A percentile compares a stretch with the other conserved stretches of the same genome.
These are phyloP conservation scores for Trebouxia sp. DNA, from an alignment of 139 green algal genomes.

Conservation along the genomic window DNA sequence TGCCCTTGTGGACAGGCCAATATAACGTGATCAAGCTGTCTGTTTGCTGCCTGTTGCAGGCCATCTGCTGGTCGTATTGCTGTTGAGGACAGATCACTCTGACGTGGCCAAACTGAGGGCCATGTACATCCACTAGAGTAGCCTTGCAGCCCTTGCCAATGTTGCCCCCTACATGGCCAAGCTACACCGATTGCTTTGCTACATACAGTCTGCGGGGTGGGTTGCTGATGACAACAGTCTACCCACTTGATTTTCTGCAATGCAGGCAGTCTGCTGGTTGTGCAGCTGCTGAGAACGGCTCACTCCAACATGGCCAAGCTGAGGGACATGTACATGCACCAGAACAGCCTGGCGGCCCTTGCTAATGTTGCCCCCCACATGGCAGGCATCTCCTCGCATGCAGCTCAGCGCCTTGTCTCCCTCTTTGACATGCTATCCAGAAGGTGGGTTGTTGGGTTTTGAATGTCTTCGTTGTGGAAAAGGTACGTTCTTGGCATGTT, in stretches of 20 bases:
- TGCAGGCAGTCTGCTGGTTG: slow-evolving; percentile 67
- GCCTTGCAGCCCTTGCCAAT: slow-evolving; percentile 83
- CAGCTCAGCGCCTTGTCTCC: slow-evolving; percentile 75
- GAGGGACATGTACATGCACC: slow-evolving; percentile 83
- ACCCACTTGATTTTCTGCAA: too few species aligned
- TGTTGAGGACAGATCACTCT: slow-evolving; percentile 71
- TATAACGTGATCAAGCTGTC: too few species aligned
- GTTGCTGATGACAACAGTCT: too few species aligned
- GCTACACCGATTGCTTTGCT: too few species aligned
- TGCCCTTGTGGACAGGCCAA: too few species aligned
- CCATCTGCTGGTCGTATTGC: slow-evolving; percentile 72
- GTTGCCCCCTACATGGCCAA: slow-evolving; percentile 73
- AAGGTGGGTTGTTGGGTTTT: too few species aligned
- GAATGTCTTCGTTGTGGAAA: too few species aligned
- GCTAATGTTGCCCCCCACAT: slow-evolving; percentile 84
- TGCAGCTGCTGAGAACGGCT: slow-evolving; percentile 76
- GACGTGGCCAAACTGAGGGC: slow-evolving; percentile 70
- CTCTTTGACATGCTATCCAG: slow-evolving; percentile 65
- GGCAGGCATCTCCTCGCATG: slow-evolving; percentile 65
- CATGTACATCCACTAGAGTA: slow-evolving; percentile 87
- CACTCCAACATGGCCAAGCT: slow-evolving; percentile 70
- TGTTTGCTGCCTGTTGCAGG: too few species aligned
- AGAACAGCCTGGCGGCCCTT: slow-evolving; percentile 86
- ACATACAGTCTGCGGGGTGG: background rate
- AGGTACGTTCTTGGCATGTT: too few species aligned